A percentile compares a stretch with the other conserved stretches of the same genome.
These are phyloP conservation scores for Verticillium zaregamsianum DNA, from an alignment of 2,329 filamentous ascomycete genomes.

Conservation along the genomic window DNA sequence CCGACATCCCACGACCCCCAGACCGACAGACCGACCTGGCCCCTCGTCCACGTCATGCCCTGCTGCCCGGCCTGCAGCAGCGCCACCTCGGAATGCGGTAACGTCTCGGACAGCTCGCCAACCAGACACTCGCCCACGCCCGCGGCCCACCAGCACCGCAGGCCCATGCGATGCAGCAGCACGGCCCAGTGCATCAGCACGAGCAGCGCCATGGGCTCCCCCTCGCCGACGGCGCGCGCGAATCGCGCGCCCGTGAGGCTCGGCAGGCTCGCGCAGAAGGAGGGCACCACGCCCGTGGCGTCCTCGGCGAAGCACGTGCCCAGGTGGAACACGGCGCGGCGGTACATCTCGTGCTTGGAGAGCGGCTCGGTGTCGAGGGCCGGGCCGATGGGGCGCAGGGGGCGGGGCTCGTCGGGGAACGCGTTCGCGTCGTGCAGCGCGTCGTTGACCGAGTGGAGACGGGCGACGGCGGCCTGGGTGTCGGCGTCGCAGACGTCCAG, in stretches of 20 bases:
- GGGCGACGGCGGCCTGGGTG: conserved; percentile 13
- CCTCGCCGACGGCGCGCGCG: conserved; percentile 19
- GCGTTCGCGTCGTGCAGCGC: conserved; percentile 5
- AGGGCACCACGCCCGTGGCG: conserved; percentile 22
- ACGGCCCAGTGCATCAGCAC: conserved; percentile 33
- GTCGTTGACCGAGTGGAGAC: conserved; percentile 17
- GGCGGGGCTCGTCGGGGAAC: neutral
- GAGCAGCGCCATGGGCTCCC: conserved; percentile 30
- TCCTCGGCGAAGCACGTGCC: conserved; percentile 30
- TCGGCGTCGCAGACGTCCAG: conserved; percentile 8
- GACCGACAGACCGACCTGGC: conserved; percentile 11
- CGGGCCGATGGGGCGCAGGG: neutral
- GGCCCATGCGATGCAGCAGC: conserved; percentile 20
- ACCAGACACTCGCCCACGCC: conserved; percentile 17
- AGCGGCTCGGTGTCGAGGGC: neutral
- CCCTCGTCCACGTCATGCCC: conserved; percentile 20
- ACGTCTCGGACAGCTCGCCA: conserved; percentile 18
- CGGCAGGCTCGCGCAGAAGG: conserved; percentile 26
- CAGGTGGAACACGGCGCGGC: conserved; percentile 19
- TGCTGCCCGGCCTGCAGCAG: conserved; percentile 17
- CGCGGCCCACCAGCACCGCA: conserved; percentile 19
- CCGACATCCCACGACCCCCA: neutral
- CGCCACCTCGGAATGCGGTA: conserved; percentile 13
- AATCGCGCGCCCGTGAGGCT: conserved; percentile 24
- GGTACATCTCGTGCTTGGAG: conserved; percentile 9